Evolutionary conservation across 257 asterid species (phyloP), one percentile per base, ranked within the genome.

Genomic region (Gentiana straminea): DNA sequence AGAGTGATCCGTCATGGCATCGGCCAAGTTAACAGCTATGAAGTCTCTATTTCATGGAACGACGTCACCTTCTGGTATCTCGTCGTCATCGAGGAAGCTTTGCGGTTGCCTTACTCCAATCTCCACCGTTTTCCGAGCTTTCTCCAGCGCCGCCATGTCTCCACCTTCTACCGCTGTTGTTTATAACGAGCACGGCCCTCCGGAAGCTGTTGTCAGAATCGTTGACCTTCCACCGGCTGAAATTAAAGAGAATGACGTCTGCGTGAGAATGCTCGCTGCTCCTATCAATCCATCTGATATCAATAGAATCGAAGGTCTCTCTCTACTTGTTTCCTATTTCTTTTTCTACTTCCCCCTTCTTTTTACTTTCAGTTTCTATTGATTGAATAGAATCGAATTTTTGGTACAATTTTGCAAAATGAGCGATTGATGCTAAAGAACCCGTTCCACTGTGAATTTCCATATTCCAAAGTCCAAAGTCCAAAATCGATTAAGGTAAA

Each of bases 281-380:
- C 98, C 98, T 2, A 85, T 92, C 56, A 92, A 92, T 63, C 98
- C 98, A 50, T 92, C 98, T 45, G 98, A 92, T 65, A 83, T 92
- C 57, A 92, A 92, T 66, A 73, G 98, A 61, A 92, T 92, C 55
- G 79, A 91, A 81, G 96, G 97, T 89, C 55, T 49, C 32, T 13
- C 41, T 36, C 12, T 34, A 33, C 13, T 37, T 13, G 11, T 43
- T 46, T 51, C 37, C 41, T 63, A 60, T 56, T 41, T 41, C 46
- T 41, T 41, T 41, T 41, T 41, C 9, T 5, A 10, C 9, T 41
- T 5, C n/a, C n/a, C n/a, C n/a, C n/a, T n/a, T n/a, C n/a, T n/a
- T n/a, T 5, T 41, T 41, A 41, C 7, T 41, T 41, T 41, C 7
- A 41, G 46, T 10, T 41, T 7, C 7, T 41, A 41, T 41, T 41